Evolutionary conservation across 1,284 basidiomycete genomes (phyloP).

Genomic region (Ganoderma sinense): DNA sequence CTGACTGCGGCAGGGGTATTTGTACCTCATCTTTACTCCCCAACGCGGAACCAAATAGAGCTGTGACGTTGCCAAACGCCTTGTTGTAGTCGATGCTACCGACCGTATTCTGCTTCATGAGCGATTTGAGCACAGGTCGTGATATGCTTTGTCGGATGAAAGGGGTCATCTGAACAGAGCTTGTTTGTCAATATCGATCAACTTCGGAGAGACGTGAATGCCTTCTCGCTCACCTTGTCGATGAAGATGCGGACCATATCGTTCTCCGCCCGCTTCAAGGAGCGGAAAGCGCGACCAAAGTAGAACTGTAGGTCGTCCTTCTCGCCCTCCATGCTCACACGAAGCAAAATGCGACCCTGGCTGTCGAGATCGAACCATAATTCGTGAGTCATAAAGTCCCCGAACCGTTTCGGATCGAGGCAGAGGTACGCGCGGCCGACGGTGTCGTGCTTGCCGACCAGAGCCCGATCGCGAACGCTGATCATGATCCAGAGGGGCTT

Average conservation of each 20-base stretch:
- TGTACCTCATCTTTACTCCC: slow-evolving; percentile 71
- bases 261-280: slow-evolving; percentile 91
- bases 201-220: not conserved
- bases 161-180: slow-evolving; percentile 85
- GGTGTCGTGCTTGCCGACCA: slow-evolving; percentile 91
- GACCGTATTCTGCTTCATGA: slow-evolving; percentile 70
- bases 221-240: slow-evolving; percentile 78
- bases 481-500: slow-evolving; percentile 95
- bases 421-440: slow-evolving; percentile 93
- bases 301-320: slow-evolving; percentile 98
- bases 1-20: slow-evolving; percentile 76
- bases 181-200: not conserved
- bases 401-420: slow-evolving; percentile 89
- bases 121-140: slow-evolving; percentile 75
- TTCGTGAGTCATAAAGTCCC: slow-evolving; percentile 92
- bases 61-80: slow-evolving; percentile 81
- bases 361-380: slow-evolving; percentile 93
- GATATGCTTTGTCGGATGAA: slow-evolving; percentile 94
- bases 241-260: slow-evolving; percentile 98
- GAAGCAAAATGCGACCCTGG: slow-evolving; percentile 84
- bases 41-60: slow-evolving; percentile 80
- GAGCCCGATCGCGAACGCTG: slow-evolving; percentile 89
- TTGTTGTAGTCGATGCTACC: slow-evolving; percentile 84
- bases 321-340: slow-evolving; percentile 98
- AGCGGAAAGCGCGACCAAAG: slow-evolving; percentile 96